Conservation (phyloP, 345 rosid genomes). For the Dovyalis caffra region DNA sequence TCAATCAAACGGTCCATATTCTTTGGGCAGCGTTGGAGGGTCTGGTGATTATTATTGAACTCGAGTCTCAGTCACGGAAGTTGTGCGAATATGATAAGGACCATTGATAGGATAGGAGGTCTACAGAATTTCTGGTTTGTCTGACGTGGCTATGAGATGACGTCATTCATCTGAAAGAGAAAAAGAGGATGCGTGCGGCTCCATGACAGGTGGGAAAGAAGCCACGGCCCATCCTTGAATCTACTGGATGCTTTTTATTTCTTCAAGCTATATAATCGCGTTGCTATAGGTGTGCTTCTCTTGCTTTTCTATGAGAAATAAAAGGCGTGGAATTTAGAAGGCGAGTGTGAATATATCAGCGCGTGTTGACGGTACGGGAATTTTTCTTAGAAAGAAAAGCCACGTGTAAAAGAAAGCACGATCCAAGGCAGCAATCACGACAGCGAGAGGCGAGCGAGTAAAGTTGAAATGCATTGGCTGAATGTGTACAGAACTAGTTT, state of each 20-base stretch:
- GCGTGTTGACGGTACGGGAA: background rate
- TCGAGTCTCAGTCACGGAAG: constrained; percentile 3
- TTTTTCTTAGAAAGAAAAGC: background rate
- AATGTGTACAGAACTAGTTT: background rate
- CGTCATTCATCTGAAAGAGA: background rate
- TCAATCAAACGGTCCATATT: constrained; percentile 21
- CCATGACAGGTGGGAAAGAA: background rate
- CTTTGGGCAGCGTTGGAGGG: background rate
- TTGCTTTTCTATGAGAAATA: no score
- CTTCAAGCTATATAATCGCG: background rate
- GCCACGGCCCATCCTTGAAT: no score
- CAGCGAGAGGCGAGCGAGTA: background rate
- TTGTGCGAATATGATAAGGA: background rate
- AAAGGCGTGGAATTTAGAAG: no score
- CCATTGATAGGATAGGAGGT: background rate
- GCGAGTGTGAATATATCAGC: background rate
- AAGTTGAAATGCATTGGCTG: background rate
- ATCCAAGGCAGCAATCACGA: constrained; percentile 8
- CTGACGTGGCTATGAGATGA: background rate
- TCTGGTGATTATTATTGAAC: background rate
- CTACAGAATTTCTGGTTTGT: background rate
- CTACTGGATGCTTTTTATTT: background rate
- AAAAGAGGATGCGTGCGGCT: background rate
- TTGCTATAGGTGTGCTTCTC: background rate
- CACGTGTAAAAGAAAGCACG: constrained; percentile 19